phyloP scores from a whole-genome alignment of 2,329 filamentous ascomycete genomes.

The Diaporthe nobilis region DNA sequence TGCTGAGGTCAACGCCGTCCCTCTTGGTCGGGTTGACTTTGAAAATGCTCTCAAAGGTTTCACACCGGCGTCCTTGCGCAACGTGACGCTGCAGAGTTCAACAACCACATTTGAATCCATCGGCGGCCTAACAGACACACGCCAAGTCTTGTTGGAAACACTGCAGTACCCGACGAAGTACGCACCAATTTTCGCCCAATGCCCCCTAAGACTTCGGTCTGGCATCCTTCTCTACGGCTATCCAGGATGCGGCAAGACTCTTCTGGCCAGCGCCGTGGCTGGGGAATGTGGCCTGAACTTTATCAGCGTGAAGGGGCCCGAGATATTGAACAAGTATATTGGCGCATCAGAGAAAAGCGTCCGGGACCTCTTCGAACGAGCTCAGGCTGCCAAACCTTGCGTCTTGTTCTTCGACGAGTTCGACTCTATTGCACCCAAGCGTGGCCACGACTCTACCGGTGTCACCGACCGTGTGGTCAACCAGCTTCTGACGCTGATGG shows the following conservation, averaged over 20 bases:
- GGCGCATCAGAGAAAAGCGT: slow-evolving; percentile 97
- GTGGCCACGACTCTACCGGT: slow-evolving; percentile 96
- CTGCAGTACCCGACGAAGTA: slow-evolving; percentile 98
- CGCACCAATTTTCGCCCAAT: slow-evolving; percentile 96
- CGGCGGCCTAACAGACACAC: slow-evolving; percentile 87
- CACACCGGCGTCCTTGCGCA: slow-evolving; percentile 93
- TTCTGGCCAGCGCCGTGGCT: slow-evolving; percentile 95
- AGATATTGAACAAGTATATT: slow-evolving; percentile 99
- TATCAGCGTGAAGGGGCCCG: slow-evolving; percentile 97
- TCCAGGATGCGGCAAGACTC: slow-evolving; percentile 95
- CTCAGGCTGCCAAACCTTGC: slow-evolving; percentile 90
- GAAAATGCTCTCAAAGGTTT: slow-evolving; percentile 89
- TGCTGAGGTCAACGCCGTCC: slow-evolving; percentile 67
- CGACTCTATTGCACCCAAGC: slow-evolving; percentile 96
- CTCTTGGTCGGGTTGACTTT: slow-evolving; percentile 82
- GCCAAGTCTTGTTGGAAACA: slow-evolving; percentile 93
- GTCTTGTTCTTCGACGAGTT: slow-evolving; percentile 99
- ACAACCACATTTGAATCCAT: slow-evolving; percentile 94
- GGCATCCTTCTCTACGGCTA: slow-evolving; percentile 94
- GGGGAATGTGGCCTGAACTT: slow-evolving; percentile 98
- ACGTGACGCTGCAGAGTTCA: slow-evolving; percentile 93
- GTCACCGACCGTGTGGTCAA: slow-evolving; percentile 99
- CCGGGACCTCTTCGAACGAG: slow-evolving; percentile 93
- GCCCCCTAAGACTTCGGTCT: slow-evolving; percentile 92
- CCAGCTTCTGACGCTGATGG: slow-evolving; percentile 98